A percentile compares a stretch with the other conserved stretches of the same genome.
phyloP scores from a whole-genome alignment of 495 filamentous ascomycete species.

The Penicillium psychrofluorescens region DNA sequence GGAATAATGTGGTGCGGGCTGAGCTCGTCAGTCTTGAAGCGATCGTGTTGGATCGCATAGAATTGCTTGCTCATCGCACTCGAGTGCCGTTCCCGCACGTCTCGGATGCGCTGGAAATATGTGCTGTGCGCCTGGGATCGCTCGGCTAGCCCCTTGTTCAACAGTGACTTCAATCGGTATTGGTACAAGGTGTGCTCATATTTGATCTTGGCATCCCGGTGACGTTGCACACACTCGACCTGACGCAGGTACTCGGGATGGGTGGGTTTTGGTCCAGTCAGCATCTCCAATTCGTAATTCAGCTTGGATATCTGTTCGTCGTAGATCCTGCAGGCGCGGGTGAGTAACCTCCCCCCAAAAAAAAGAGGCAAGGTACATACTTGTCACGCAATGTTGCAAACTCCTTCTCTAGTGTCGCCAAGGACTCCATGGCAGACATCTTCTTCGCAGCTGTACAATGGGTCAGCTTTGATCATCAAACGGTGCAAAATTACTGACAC shows the following conservation, averaged over 20 bases:
- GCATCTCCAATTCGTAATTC: conserved; percentile 76
- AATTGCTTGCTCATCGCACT: conserved; percentile 75
- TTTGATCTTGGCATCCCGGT: conserved; percentile 70
- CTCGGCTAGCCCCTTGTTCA: conserved; percentile 68
- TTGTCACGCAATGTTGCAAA: conserved; percentile 81
- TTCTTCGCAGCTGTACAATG: conserved; percentile 61
- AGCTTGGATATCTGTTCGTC: conserved; percentile 77
- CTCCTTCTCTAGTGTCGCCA: conserved; percentile 70
- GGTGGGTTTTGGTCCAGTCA: conserved; percentile 65
- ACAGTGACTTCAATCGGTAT: conserved; percentile 63
- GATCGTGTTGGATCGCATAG: conserved; percentile 86
- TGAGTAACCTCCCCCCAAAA: conserved; percentile 5
- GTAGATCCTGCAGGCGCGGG: conserved; percentile 54
- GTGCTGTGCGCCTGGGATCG: conserved; percentile 78
- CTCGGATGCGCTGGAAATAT: conserved; percentile 75
- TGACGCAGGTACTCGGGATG: conserved; percentile 85
- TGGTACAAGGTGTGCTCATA: conserved; percentile 63
- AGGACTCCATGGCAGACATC: conserved; percentile 70
- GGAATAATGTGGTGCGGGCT: conserved; percentile 72
- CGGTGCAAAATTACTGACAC: conserved; percentile 43
- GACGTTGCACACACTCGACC: conserved; percentile 73
- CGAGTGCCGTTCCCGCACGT: conserved; percentile 71
- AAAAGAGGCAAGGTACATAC: conserved; percentile 41
- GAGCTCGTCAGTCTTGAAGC: conserved; percentile 71
- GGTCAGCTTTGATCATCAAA: conserved; percentile 29